phyloP scores from a whole-genome alignment of 331 rosid species.

The Quercus phellos region DNA sequence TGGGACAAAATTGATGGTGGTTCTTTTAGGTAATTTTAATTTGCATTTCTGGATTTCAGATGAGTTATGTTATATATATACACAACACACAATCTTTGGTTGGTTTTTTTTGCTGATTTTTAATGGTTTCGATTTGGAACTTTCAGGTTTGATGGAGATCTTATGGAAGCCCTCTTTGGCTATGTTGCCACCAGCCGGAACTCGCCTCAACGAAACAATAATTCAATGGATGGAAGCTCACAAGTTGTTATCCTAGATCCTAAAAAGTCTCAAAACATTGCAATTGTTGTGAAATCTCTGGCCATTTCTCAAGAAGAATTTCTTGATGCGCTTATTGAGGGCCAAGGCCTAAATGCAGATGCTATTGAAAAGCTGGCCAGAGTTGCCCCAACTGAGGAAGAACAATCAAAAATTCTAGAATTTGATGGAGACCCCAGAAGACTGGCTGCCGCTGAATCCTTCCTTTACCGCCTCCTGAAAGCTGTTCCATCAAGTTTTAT shows the following conservation, averaged over 20 bases:
- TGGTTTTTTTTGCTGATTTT: neutral
- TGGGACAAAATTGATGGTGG: conserved; percentile 82
- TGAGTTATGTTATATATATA: too few relatives aligned
- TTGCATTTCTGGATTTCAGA: neutral
- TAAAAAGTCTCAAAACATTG: conserved; percentile 78
- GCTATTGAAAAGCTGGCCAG: conserved; percentile 72
- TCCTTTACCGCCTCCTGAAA: conserved; percentile 60
- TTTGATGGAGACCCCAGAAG: conserved; percentile 51
- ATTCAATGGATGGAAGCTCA: conserved; percentile 23
- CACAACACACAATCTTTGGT: neutral
- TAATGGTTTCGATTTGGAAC: conserved; percentile 2
- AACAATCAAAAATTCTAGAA: conserved; percentile 52
- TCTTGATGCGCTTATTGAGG: conserved; percentile 61
- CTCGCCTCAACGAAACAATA: conserved; percentile 33
- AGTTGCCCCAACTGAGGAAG: conserved; percentile 70
- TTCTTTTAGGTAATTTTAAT: conserved; percentile 66
- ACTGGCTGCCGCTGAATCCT: conserved; percentile 79
- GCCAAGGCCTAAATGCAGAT: conserved; percentile 64
- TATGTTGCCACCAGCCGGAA: conserved; percentile 44
- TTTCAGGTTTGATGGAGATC: conserved; percentile 75
- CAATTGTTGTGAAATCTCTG: conserved; percentile 72
- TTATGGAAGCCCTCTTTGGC: conserved; percentile 93
- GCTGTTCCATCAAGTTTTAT: conserved; percentile 79
- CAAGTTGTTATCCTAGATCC: conserved; percentile 56
- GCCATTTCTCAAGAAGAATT: conserved; percentile 51